Evolutionary conservation across 2,329 filamentous ascomycete species (phyloP), one percentile per base, ranked within the genome.

Genomic region (Coniochaeta prunicola): DNA sequence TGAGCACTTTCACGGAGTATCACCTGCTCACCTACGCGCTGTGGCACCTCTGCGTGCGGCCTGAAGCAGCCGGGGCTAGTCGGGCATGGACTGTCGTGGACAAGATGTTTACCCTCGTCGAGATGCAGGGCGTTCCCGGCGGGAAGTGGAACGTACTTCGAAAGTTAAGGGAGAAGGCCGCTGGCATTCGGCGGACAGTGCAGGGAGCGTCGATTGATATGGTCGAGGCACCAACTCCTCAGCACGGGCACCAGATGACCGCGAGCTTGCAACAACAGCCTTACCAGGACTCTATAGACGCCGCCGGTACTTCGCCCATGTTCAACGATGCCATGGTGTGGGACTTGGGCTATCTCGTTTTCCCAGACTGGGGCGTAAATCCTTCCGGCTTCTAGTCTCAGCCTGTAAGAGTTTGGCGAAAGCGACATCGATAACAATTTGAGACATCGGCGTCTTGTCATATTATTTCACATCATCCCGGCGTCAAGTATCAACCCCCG

Each of bases 21-120:
- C 57, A 62, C 36, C 33, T 62, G 28, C 45, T 54, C 13, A 53
- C 62, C 42, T 63, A 63, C 30, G 50, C 60, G n/a, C 45, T 63
- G 31, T 59, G 59, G 60, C 57, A 63, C 42, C 40, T 63, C 15
- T 63, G 62, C 38, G 42, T 61, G 15, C 38, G 53, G 36, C 62
- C 62, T 10, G 50, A 57, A 6, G 57, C 59, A 4, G 55, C 58
- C 6, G 38, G 36, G 4, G 56, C 56, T 17, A 45, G 53, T 13
- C 3, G 57, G 6, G 57, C 57, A n/a, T 58, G 57, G 57, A 45
- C 45, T 4, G 42, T 34, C 3, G 42, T 58, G 2, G 57, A 58
- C 10, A 50, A 50, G 24, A 50, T 50, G 45, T 50, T 50, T 30
- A 50, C 45, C 2, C 45, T 50, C 5, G n/a, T 50, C 15, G 45